Percentiles rank a stretch among this genome's conserved stretches.
Conservation (phyloP, 176 grass and related monocot species). For the Avena eriantha region DNA sequence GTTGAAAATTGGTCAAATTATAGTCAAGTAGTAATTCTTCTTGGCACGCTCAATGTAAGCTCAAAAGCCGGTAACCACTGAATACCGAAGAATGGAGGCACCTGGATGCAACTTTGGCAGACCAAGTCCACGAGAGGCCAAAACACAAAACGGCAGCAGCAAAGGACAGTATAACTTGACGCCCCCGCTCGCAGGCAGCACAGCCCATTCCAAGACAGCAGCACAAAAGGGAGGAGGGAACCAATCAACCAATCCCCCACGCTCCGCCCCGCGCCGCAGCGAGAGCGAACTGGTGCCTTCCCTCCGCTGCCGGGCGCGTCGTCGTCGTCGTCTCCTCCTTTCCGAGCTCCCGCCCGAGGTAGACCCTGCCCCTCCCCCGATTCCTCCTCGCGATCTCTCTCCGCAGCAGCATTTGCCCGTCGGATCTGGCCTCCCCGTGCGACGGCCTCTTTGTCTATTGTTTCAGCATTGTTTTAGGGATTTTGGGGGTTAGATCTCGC, state of each 20-base stretch:
- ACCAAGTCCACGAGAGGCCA: slow-evolving; percentile 13
- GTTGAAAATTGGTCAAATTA: too few relatives aligned
- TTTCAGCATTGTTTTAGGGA: neutral
- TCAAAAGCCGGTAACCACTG: neutral
- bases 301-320: neutral
- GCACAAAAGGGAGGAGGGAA: slow-evolving; percentile 5
- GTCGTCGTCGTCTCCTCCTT: neutral
- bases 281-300: neutral
- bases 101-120: neutral
- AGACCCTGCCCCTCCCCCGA: neutral
- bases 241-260: slow-evolving; percentile 20
- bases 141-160: slow-evolving; percentile 24
- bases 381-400: slow-evolving; percentile 13
- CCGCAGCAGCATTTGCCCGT: slow-evolving; percentile 27
- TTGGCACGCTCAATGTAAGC: too few relatives aligned
- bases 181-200: neutral
- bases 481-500: slow-evolving; percentile 23
- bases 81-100: neutral
- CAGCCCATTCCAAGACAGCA: slow-evolving; percentile 15
- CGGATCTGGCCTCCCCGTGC: slow-evolving; percentile 19
- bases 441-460: neutral
- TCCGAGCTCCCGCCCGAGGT: slow-evolving; percentile 13
- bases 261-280: slow-evolving; percentile 33
- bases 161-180: slow-evolving; percentile 33
- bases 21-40: too few relatives aligned